Conservation (phyloP, 768 basidiomycete genomes). For the Boletus subcaerulescens region DNA sequence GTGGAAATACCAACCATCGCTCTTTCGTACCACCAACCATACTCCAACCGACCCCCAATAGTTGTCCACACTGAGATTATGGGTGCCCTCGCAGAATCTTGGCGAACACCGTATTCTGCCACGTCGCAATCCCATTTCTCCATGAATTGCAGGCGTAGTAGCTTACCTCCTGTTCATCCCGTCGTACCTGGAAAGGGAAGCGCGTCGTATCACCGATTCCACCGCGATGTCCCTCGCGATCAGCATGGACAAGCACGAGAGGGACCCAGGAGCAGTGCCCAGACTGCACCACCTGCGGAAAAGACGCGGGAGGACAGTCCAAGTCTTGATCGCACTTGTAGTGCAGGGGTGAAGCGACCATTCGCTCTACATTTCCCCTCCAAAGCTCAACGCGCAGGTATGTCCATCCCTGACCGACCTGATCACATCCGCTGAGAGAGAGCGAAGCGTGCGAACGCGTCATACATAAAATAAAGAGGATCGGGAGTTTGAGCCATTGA, state of each 20-base stretch:
- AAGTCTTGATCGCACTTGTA: too few species aligned
- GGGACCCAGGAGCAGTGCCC: too few species aligned
- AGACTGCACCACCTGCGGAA: neutral
- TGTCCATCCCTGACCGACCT: neutral
- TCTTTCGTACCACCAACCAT: too few species aligned
- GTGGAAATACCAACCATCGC: too few species aligned
- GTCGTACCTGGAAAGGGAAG: too few species aligned
- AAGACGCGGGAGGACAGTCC: neutral
- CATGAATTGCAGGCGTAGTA: too few species aligned
- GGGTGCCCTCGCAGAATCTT: slow-evolving; percentile 1
- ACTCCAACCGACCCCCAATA: too few species aligned
- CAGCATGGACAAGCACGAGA: too few species aligned
- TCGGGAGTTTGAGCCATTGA: neutral
- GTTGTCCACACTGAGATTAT: neutral
- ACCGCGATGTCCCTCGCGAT: neutral
- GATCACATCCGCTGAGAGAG: neutral
- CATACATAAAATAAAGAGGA: neutral
- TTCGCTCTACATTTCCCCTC: too few species aligned
- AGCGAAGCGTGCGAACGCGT: neutral
- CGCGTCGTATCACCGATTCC: neutral
- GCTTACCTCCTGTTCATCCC: neutral
- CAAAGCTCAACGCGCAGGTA: neutral
- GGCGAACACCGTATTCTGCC: neutral
- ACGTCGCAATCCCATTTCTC: too few species aligned
- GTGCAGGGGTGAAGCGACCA: too few species aligned